Percentiles rank a stretch among this genome's conserved stretches.
Evolutionary conservation across 1,284 basidiomycete genomes (phyloP).

Genomic region (Fistulinella staudtii): DNA sequence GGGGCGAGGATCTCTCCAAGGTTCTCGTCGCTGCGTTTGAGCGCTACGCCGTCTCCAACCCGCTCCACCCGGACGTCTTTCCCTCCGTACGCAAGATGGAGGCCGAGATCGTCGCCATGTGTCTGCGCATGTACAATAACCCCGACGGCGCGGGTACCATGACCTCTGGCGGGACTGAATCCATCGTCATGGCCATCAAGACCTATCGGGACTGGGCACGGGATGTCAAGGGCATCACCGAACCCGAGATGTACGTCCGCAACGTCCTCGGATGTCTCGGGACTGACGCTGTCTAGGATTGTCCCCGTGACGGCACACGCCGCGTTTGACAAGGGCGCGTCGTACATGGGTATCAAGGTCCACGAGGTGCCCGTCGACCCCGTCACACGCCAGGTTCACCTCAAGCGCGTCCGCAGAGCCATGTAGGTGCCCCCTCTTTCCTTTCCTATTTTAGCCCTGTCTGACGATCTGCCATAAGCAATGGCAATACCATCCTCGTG

Average conservation of each 20-base stretch:
- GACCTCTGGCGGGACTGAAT: constrained; percentile 95
- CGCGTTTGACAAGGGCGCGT: constrained; percentile 91
- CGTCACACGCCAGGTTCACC: constrained; percentile 74
- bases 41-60: constrained; percentile 80
- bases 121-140: constrained; percentile 82
- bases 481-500: constrained; percentile 79
- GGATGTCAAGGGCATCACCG: constrained; percentile 80
- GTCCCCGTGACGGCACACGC: constrained; percentile 87
- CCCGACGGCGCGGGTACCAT: constrained; percentile 86
- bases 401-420: constrained; percentile 77
- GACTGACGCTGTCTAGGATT: constrained; percentile 48
- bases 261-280: neutral
- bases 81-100: constrained; percentile 97
- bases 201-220: constrained; percentile 92
- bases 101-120: constrained; percentile 94
- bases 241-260: constrained; percentile 86
- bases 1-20: constrained; percentile 76
- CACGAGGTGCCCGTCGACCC: constrained; percentile 87
- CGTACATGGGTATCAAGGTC: constrained; percentile 91
- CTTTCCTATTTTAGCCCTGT: neutral
- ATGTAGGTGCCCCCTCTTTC: constrained; percentile 56
- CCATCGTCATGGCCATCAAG: constrained; percentile 92
- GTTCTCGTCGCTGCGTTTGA: constrained; percentile 68
- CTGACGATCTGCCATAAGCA: constrained; percentile 41
- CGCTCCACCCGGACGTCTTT: constrained; percentile 94